These are phyloP conservation scores for Mrakia blollopis DNA, from an alignment of 768 basidiomycete species.

Conservation along the genomic window DNA sequence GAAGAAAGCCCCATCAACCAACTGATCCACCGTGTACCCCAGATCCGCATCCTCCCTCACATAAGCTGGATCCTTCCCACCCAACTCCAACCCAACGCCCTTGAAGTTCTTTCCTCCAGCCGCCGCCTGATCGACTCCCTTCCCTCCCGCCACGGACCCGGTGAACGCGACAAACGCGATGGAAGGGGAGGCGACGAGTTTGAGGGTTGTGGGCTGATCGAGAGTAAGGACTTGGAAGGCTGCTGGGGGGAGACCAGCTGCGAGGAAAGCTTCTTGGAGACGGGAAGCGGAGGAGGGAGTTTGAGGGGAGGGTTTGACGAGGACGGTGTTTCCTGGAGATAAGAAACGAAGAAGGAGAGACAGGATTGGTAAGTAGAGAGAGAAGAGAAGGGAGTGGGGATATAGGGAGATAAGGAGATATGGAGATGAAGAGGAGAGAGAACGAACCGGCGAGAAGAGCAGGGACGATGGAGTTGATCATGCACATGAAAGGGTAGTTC, in stretches of 20 bases:
- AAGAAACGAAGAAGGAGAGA: no score
- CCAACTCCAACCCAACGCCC: conserved; percentile 85
- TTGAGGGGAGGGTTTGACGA: conserved; percentile 95
- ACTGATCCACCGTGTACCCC: conserved; percentile 71
- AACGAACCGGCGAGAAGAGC: conserved; percentile 62
- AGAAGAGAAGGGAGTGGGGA: background rate
- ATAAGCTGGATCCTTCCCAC: conserved; percentile 97
- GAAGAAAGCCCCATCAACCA: conserved; percentile 95
- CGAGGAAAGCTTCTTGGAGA: conserved; percentile 61
- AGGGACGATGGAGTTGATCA: conserved; percentile 87
- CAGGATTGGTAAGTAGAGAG: background rate
- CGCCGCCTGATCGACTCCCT: conserved; percentile 66
- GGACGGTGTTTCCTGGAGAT: conserved; percentile 65
- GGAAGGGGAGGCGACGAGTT: conserved; percentile 59
- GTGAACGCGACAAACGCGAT: conserved; percentile 88
- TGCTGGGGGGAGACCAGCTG: conserved; percentile 71
- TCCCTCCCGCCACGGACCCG: conserved; percentile 74
- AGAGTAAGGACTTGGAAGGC: conserved; percentile 51
- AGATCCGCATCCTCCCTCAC: conserved; percentile 82
- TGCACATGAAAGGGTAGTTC: conserved; percentile 75
- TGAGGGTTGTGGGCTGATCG: conserved; percentile 50
- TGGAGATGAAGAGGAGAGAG: background rate
- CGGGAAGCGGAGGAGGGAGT: conserved; percentile 85
- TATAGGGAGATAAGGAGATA: background rate
- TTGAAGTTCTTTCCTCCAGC: conserved; percentile 67